Evolutionary conservation across 495 filamentous ascomycete species (phyloP), one percentile per base, ranked within the genome.

Genomic region (Neurospora africana): DNA sequence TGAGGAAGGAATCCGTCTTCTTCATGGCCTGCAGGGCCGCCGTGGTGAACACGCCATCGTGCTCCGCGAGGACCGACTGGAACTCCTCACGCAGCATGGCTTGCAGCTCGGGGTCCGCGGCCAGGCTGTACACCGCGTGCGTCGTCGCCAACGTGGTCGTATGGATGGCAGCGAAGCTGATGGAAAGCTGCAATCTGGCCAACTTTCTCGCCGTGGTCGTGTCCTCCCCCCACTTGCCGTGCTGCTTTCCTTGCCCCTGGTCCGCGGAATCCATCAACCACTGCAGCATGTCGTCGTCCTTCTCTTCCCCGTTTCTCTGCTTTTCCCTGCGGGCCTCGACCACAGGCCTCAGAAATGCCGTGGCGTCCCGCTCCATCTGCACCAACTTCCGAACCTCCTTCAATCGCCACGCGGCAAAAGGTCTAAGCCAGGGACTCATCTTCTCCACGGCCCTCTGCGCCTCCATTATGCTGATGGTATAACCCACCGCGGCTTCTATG

Each of bases 401-500:
- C 0, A 83, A 72, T 0, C 79, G 78, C 27, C 74, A 73, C 0
- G 75, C 81, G 4, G 80, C 61, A 38, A 83, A 68, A 7, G 77
- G 76, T 1, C 83, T 76, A 17, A 79, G 69, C 77, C 79, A 81
- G 1, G 73, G 74, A 4, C 68, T 71, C 70, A 82, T 79, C 11
- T 65, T 23, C 15, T 79, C 75, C 4, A 83, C 70, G n/a, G 78
- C 79, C 17, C 53, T 27, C 37, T 73, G 74, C 17, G 78, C 80
- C 53, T 75, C 69, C 80, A 80, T 75, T 72, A 86, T 72, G 65
- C 88, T 82, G 27, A 88, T 72, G 6, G 89, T 88, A 76, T 87
- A 91, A 40, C 83, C 85, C 74, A 89, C 85, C 2, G 87, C 85
- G 5, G 85, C 81, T 30, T 86, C 76, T 23, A 90, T 77, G 82